Evolutionary conservation across 805 yeast species (phyloP), one percentile per base, ranked within the genome.

Genomic region (Ogataea henricii): DNA sequence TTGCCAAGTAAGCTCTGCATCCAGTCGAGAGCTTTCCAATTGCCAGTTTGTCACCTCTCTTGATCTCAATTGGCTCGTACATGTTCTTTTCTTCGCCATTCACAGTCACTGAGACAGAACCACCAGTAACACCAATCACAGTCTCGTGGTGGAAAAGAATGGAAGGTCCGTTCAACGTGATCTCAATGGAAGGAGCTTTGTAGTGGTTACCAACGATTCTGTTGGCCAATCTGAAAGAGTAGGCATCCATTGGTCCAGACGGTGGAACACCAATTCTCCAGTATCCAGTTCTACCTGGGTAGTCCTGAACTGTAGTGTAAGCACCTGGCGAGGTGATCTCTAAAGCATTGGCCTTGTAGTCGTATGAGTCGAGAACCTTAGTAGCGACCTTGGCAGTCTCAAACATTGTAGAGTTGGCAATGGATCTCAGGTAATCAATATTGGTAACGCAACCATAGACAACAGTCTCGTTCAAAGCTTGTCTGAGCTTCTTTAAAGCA

Each of bases 241-340:
- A 91, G 51, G 83, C 80, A 69, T 92, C 99, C 98, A 92, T 94
- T 50, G 98, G 97, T 39, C 99, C 99, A 34, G 96, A 89, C 6
- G 98, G 98, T 21, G 99, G 99, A 47, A 92, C 98, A 66, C 99
- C 99, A 57, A 87, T 79, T 63, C 87, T 82, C 95, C 95, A 87
- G 66, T 76, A 76, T n/a, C 89, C 85, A 46, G 75, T 74, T 73
- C 99, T 84, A 44, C 96, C 96, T 14, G 96, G 96, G 67, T 83
- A 94, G 68, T 94, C 99, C 72, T 92, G 99, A 41, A 92, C 92
- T 3, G 97, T 88, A 30, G 98, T 92, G 69, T 89, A 89, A 35
- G 97, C 92, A 59, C 99, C 99, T 1, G 98, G 97, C 37, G 81
- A 70, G 26, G 85, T 66, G 34, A 92, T 78, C 69, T 92, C 98